Conservation (phyloP, 306 rosid species). For the Betula pendula region DNA sequence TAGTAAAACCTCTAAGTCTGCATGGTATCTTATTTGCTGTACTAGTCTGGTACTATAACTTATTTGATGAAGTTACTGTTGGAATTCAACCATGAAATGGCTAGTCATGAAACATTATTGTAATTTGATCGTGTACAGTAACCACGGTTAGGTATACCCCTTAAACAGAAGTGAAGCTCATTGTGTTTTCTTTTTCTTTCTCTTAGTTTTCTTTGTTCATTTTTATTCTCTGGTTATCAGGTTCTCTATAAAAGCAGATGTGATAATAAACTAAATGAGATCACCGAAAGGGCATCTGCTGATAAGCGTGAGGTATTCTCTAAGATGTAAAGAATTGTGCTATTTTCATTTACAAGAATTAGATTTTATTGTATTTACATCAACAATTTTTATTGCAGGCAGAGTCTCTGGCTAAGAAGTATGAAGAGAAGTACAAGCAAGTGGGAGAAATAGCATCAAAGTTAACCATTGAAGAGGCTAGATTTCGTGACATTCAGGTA, state of each 20-base stretch:
- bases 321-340: slow-evolving; percentile 17
- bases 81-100: background rate
- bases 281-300: slow-evolving; percentile 91
- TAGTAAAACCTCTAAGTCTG: background rate
- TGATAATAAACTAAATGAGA: slow-evolving; percentile 87
- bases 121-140: background rate
- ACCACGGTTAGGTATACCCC: background rate
- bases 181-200: background rate
- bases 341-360: slow-evolving; percentile 20
- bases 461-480: slow-evolving; percentile 87
- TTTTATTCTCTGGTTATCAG: slow-evolving; percentile 43
- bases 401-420: slow-evolving; percentile 70
- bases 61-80: background rate
- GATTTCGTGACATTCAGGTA: slow-evolving; percentile 90
- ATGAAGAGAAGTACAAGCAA: slow-evolving; percentile 93
- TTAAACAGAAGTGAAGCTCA: slow-evolving; percentile 11
- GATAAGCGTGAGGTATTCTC: slow-evolving; percentile 86
- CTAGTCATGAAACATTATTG: background rate
- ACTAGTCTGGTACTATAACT: background rate
- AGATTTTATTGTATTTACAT: slow-evolving; percentile 5
- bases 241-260: slow-evolving; percentile 90
- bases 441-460: slow-evolving; percentile 90
- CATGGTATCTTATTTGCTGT: background rate
- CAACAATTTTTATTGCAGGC: slow-evolving; percentile 56
- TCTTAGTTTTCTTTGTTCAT: slow-evolving; percentile 15